Evolutionary conservation across 1,139 yeast genomes (phyloP).

Genomic region (Geotrichum restrictum): DNA sequence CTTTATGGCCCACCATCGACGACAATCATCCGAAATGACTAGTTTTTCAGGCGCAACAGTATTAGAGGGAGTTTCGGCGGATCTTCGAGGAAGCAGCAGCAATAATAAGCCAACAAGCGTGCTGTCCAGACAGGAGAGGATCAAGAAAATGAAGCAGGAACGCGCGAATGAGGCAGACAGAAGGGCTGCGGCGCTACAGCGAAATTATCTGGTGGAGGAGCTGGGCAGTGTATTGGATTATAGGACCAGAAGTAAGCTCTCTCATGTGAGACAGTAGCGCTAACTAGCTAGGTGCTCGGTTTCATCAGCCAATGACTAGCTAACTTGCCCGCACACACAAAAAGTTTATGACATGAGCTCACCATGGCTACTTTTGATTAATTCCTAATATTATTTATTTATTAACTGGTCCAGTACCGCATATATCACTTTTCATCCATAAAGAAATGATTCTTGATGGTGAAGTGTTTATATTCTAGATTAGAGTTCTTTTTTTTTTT

Average conservation of each 20-base stretch:
- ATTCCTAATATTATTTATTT: constrained; percentile 1
- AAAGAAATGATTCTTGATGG: too few species aligned
- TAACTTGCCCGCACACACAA: too few species aligned
- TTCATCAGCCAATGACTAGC: too few species aligned
- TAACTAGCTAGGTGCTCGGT: too few species aligned
- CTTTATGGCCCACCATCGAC: constrained; percentile 14
- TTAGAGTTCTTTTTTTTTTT: too few species aligned
- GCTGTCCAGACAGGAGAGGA: constrained; percentile 15
- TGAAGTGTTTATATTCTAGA: too few species aligned
- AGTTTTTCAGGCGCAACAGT: constrained; percentile 14
- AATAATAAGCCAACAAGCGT: not conserved
- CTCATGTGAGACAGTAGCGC: not conserved
- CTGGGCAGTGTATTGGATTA: constrained; percentile 29
- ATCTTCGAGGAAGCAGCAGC: not conserved
- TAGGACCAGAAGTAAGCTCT: not conserved
- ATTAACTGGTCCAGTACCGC: not conserved
- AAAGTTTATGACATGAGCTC: too few species aligned
- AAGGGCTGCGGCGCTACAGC: constrained; percentile 23
- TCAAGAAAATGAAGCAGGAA: constrained; percentile 27
- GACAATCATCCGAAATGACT: constrained; percentile 16
- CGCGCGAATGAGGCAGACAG: constrained; percentile 22
- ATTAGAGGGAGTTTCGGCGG: constrained; percentile 2
- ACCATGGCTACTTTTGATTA: not conserved
- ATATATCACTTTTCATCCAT: constrained; percentile 1
- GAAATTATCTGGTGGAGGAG: constrained; percentile 29